phyloP scores from a whole-genome alignment of 768 basidiomycete species.

The Leccinum pellstonianum region DNA sequence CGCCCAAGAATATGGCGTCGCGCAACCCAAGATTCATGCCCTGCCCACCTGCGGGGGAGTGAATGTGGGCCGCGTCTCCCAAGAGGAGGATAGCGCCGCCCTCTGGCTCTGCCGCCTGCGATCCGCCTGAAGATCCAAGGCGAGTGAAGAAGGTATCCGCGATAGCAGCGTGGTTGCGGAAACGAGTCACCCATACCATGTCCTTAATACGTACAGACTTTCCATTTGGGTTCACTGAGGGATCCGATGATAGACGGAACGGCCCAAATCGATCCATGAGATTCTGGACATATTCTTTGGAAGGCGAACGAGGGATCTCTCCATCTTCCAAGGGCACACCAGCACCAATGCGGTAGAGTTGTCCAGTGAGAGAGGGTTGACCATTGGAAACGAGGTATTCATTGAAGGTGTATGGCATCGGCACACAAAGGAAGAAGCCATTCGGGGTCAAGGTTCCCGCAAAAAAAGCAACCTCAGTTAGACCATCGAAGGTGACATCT shows the following conservation, averaged over 20 bases:
- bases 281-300: slow-evolving; percentile 44
- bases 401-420: background rate
- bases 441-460: slow-evolving; percentile 10
- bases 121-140: slow-evolving; percentile 13
- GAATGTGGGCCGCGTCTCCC: background rate
- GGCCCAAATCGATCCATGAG: slow-evolving; percentile 44
- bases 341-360: background rate
- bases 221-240: slow-evolving; percentile 34
- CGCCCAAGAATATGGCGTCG: background rate
- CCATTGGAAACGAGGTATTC: background rate
- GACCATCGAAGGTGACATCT: background rate
- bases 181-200: slow-evolving; percentile 46
- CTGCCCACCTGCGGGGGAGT: background rate
- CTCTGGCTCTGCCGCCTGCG: slow-evolving; percentile 1
- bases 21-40: background rate
- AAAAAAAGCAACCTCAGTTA: background rate
- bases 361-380: background rate
- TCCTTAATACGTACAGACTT: slow-evolving; percentile 37
- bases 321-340: background rate
- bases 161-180: slow-evolving; percentile 46
- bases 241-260: slow-evolving; percentile 34
- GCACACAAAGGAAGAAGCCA: slow-evolving; percentile 16
- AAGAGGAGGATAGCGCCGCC: background rate
- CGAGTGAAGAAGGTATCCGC: slow-evolving; percentile 41
- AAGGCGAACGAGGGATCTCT: slow-evolving; percentile 26